Conservation (phyloP, 164 flowering plant genomes). For the Taxillus chinensis region DNA sequence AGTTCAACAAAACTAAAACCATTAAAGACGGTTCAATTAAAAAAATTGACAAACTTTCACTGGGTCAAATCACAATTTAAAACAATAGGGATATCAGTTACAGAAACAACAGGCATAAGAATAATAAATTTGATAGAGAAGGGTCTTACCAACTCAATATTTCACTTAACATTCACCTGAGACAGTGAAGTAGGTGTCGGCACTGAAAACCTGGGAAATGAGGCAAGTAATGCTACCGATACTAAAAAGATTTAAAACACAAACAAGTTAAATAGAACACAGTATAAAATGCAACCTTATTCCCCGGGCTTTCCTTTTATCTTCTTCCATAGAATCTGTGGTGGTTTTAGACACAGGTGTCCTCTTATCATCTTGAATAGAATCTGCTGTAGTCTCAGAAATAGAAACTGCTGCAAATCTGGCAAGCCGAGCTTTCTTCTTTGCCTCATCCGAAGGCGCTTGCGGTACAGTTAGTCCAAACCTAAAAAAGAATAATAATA, state of each 20-base stretch:
- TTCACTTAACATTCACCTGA: conserved; percentile 35
- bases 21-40: too few species aligned
- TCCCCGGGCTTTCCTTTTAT: conserved; percentile 84
- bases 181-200: conserved; percentile 20
- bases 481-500: conserved; percentile 25
- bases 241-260: too few species aligned
- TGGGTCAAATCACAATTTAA: background rate
- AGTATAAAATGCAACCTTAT: conserved; percentile 34
- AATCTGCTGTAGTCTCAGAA: too few species aligned
- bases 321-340: conserved; percentile 59
- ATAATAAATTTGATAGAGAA: background rate
- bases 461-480: conserved; percentile 51
- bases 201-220: conserved; percentile 37
- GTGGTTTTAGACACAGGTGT: conserved; percentile 13
- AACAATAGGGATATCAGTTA: conserved; percentile 10
- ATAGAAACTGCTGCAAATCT: conserved; percentile 39
- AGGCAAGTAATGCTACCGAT: background rate
- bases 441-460: conserved; percentile 40
- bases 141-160: conserved; percentile 22
- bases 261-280: too few species aligned
- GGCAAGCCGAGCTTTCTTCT: conserved; percentile 84
- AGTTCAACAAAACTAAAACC: background rate
- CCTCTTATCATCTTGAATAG: too few species aligned
- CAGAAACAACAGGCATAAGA: background rate
- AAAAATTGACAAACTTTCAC: too few species aligned